Evolutionary conservation across 1,284 basidiomycete genomes (phyloP).

Genomic region (Cystobasidiaceae sp.): DNA sequence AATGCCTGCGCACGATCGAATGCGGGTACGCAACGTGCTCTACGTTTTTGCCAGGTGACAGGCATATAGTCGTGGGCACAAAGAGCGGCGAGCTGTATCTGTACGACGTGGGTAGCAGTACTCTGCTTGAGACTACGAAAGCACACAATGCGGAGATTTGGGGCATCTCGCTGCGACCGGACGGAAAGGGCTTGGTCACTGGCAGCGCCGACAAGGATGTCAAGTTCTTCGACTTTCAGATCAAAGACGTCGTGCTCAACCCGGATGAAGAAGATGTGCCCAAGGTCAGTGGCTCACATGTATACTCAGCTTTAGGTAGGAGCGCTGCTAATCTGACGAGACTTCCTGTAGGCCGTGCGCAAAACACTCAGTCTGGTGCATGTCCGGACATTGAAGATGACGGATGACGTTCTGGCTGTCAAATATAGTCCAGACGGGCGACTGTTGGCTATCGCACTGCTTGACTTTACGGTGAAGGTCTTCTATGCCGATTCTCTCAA

Average conservation of each 20-base stretch:
- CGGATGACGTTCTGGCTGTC: constrained; percentile 88
- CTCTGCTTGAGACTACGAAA: constrained; percentile 68
- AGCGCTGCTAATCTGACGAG: not conserved
- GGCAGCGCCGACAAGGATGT: constrained; percentile 96
- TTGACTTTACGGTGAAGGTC: constrained; percentile 98
- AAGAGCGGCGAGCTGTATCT: constrained; percentile 85
- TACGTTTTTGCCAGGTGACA: constrained; percentile 87
- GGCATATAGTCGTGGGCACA: constrained; percentile 85
- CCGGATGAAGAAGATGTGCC: constrained; percentile 53
- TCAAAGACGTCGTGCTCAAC: constrained; percentile 51
- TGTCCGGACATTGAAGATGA: constrained; percentile 90
- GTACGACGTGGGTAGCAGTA: constrained; percentile 83
- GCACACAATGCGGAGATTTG: constrained; percentile 85
- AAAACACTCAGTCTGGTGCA: constrained; percentile 71
- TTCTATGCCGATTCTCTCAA: constrained; percentile 96
- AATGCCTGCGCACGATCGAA: constrained; percentile 90
- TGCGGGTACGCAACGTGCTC: constrained; percentile 90
- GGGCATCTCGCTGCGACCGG: constrained; percentile 79
- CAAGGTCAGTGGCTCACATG: not conserved
- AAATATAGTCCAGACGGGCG: constrained; percentile 86
- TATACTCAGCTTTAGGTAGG: not conserved
- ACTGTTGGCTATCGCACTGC: constrained; percentile 80
- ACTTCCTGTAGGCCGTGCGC: constrained; percentile 39
- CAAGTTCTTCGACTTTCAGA: constrained; percentile 95
- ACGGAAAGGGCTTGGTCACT: constrained; percentile 73